Base-by-base conservation (phyloP, 2,329 filamentous ascomycete species). In the Trichoderma oligosporum region DNA sequence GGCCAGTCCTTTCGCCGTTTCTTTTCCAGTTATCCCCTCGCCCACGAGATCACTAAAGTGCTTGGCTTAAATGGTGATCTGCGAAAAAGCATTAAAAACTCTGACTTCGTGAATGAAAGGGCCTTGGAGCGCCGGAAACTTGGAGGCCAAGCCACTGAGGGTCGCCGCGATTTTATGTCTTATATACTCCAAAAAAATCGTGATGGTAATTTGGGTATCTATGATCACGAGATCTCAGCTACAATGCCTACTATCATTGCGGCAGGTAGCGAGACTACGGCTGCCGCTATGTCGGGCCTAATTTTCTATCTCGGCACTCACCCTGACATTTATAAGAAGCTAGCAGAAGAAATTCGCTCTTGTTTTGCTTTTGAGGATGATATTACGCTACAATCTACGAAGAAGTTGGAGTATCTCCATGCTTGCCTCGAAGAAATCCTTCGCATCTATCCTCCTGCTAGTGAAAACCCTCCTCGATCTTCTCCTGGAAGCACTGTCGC, bases 351-450 rank as follows among this genome's bases (percentile, higher is more conserved):
- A 61, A 59, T 67, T 25, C 60, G 76, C 0, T 58, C 62, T 0
- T 46, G 65, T 0, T 78, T 77, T 56, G 52, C 60, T 1, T 61
- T 44, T 0, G 67, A 72, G 12, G 63, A 70, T 0, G 71, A 76
- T 0, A 78, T 80, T 39, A 70, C 62, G 4, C 57, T 75, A 22
- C 61, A 25, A 64, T 73, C 53, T 64, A 67, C 58, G 58, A 67
- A 38, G 46, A 61, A 41, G 1, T 36, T 67, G 14, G 62, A 67
- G n/a, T 69, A 76, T 54, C 75, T 78, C 31, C 62, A 70, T 12
- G 76, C 75, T 1, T 69, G 66, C 27, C 60, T 79, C 9, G 67
- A 77, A 0, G 77, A 80, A 64, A 66, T 65, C 3, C 64, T 80
- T 25, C 67, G 78, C 11, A 60, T 75, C 9, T 77, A 74, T 51